Base-by-base conservation (phyloP, 2,329 filamentous ascomycete genomes). In the Ceratocystis destructans region DNA sequence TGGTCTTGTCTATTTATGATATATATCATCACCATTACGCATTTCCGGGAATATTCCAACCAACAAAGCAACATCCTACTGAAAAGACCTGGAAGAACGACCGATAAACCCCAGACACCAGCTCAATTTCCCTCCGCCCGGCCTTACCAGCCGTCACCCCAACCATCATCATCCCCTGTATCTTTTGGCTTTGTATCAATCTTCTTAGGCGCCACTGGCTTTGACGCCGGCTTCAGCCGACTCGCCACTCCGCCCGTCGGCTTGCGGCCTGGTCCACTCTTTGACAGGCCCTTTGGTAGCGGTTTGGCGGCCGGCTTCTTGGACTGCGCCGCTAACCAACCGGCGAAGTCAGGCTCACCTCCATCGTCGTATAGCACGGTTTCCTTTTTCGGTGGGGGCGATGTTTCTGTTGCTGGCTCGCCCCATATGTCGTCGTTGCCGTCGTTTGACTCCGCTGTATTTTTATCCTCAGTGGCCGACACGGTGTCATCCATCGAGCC, bases 321-420 rank as follows among this genome's bases (percentile, higher is more conserved):
- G 5, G 88, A 85, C 73, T 96, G 90, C 12, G 92, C 91, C 12
- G 90, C 91, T 25, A 97, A 76, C 92, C 94, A 97, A 4, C 91
- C 92, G 4, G 91, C 93, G 75, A 99, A 97, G 74, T 97, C 94
- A 0, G 93, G 93, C 74, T 99, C 93, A 31, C 88, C 86, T 71
- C 96, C 91, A 68, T 93, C 89, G 70, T 69, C 67, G n/a, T 67
- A 68, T 15, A 66, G 61, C 2, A 64, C 64, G 1, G 53, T 33
- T 15, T 65, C 61, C 41, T 75, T 73, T 61, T 71, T 70, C 41
- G 74, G 71, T 17, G 50, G 20, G 12, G 53, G 12, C 17, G 55
- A 59, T 17, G 55, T 67, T n/a, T 57, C 62, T 15, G 69, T 63
- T 61, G 71, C 68, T 46, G 71, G 75, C 69, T 79, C 77, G 69